A percentile compares a stretch with the other conserved stretches of the same genome.
Conservation (phyloP, 2,329 filamentous ascomycete species). For the Verticillium albo-atrum region DNA sequence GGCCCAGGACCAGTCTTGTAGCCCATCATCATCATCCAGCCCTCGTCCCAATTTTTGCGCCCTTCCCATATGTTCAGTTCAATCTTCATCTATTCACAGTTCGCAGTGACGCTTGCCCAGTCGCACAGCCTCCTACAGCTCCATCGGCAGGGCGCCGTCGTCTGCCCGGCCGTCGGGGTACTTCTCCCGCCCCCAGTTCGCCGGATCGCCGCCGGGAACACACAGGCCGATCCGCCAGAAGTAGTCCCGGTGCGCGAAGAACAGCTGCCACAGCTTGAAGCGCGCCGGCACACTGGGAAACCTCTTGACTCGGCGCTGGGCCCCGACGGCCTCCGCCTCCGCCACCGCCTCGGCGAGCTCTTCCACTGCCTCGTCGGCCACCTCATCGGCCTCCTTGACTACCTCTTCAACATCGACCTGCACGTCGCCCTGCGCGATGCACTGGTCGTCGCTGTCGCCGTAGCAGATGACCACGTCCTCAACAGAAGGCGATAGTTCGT, state of each 20-base stretch:
- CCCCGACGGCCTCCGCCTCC: constrained; percentile 12
- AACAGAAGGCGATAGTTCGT: constrained; percentile 61
- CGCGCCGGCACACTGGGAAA: constrained; percentile 37
- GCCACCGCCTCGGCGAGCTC: not conserved
- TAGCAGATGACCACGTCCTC: constrained; percentile 67
- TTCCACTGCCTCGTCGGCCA: not conserved
- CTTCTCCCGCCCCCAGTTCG: constrained; percentile 56
- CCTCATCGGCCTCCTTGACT: constrained; percentile 15
- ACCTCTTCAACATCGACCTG: constrained; percentile 21
- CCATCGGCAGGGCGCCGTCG: constrained; percentile 4
- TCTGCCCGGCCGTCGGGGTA: constrained; percentile 15
- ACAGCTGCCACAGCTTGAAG: constrained; percentile 82
- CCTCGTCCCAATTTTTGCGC: not conserved
- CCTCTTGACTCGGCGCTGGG: constrained; percentile 36
- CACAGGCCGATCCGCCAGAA: constrained; percentile 93
- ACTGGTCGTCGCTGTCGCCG: constrained; percentile 67
- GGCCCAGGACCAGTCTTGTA: not conserved
- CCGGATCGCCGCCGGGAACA: constrained; percentile 71
- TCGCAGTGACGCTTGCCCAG: constrained; percentile 14
- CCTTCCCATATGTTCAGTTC: constrained; percentile 2
- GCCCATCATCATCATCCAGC: not conserved
- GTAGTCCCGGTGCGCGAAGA: constrained; percentile 94
- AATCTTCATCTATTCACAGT: constrained; percentile 9
- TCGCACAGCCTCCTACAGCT: constrained; percentile 9
- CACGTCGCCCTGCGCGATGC: constrained; percentile 59